A percentile compares a stretch with the other conserved stretches of the same genome.
Evolutionary conservation across 1,284 basidiomycete genomes (phyloP).

Genomic region (Cerrena zonata): DNA sequence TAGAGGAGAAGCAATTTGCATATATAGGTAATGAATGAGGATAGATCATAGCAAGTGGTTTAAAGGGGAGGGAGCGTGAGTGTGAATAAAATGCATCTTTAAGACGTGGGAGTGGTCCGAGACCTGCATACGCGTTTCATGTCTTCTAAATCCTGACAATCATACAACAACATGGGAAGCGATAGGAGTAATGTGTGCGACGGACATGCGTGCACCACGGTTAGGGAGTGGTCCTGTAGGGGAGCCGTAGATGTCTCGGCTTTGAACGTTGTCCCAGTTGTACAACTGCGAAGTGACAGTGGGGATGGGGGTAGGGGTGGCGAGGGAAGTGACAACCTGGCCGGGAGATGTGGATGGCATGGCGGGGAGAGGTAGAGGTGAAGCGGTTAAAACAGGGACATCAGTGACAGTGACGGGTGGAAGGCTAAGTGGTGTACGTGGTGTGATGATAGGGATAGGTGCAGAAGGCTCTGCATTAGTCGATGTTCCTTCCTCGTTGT

Average conservation of each 20-base stretch:
- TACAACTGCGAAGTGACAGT: slow-evolving; percentile 24
- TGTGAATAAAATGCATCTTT: not conserved
- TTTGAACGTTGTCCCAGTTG: slow-evolving; percentile 18
- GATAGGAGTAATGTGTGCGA: slow-evolving; percentile 23
- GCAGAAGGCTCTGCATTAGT: not conserved
- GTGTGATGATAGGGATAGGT: not conserved
- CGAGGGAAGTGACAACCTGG: slow-evolving; percentile 8
- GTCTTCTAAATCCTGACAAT: not conserved
- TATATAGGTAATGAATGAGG: not conserved
- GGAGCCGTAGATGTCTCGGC: slow-evolving; percentile 8
- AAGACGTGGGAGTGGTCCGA: not conserved
- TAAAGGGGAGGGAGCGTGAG: not conserved
- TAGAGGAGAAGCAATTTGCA: not conserved
- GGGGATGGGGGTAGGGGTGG: slow-evolving; percentile 22
- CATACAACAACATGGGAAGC: slow-evolving; percentile 3
- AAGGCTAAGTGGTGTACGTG: not conserved
- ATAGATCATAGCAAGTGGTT: not conserved
- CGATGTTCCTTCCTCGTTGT: not conserved
- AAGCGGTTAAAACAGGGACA: not conserved
- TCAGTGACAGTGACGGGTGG: not conserved
- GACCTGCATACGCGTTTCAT: not conserved
- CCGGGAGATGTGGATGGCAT: not conserved
- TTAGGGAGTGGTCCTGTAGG: slow-evolving; percentile 22
- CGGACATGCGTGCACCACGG: slow-evolving; percentile 24
- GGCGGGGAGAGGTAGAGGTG: not conserved